A percentile compares a stretch with the other conserved stretches of the same genome.
Evolutionary conservation across 2,329 filamentous ascomycete genomes (phyloP).

Genomic region (Sporothrix humicola): DNA sequence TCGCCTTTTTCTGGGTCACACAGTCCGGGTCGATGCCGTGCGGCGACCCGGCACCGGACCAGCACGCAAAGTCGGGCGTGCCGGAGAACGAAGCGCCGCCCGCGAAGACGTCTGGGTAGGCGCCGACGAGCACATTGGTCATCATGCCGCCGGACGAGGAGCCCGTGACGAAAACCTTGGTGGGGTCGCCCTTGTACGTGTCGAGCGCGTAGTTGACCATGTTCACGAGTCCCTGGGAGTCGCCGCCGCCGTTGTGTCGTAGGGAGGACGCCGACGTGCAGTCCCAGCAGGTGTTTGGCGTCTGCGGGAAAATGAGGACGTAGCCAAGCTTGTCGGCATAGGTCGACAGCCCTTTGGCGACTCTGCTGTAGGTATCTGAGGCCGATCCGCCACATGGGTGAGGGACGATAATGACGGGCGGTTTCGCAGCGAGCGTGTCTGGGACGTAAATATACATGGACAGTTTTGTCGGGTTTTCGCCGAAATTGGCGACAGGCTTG

Average conservation of each 20-base stretch:
- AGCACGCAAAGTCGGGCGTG: background rate
- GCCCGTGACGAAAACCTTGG: background rate
- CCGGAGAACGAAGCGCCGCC: background rate
- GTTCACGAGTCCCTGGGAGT: background rate
- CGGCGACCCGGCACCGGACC: background rate
- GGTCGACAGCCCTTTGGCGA: background rate
- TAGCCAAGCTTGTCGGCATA: background rate
- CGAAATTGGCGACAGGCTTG: slow-evolving; percentile 1
- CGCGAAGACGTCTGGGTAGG: background rate
- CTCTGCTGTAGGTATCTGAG: background rate
- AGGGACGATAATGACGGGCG: background rate
- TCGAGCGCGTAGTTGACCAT: background rate
- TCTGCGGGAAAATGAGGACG: background rate
- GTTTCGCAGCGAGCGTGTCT: background rate
- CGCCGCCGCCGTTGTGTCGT: background rate
- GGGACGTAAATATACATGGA: slow-evolving; percentile 1
- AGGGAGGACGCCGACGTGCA: background rate
- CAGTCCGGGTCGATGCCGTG: background rate
- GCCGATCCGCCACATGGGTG: background rate
- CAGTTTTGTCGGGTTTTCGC: background rate
- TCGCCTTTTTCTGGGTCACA: background rate
- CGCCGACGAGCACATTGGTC: background rate
- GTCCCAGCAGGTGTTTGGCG: slow-evolving; percentile 5
- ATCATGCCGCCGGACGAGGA: background rate
- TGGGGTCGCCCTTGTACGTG: background rate